phyloP scores from a whole-genome alignment of 768 basidiomycete genomes.

The Calocybe cyanea region DNA sequence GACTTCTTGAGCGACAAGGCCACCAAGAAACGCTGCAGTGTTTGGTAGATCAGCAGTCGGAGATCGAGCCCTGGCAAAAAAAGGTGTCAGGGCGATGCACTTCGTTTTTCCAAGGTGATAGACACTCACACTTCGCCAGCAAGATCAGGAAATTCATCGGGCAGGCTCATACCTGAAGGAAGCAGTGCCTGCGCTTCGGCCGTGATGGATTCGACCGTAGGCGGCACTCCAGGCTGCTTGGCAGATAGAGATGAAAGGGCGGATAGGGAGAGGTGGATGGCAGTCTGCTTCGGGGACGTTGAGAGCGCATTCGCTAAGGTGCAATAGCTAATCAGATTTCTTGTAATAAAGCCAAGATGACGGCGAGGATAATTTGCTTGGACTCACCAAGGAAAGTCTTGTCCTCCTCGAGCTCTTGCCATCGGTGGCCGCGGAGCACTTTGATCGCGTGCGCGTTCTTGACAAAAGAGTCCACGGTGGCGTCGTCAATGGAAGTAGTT shows the following conservation, averaged over 20 bases:
- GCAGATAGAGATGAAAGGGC: slow-evolving; percentile 41
- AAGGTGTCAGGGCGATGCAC: too few relatives aligned
- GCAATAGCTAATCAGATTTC: slow-evolving; percentile 3
- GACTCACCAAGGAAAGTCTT: slow-evolving; percentile 38
- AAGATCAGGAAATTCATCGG: slow-evolving; percentile 53
- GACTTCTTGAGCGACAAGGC: slow-evolving; percentile 90
- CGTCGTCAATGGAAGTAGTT: slow-evolving; percentile 42
- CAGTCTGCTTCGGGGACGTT: slow-evolving; percentile 48
- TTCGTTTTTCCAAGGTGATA: too few relatives aligned
- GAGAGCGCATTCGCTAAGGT: slow-evolving; percentile 38
- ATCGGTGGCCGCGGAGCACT: slow-evolving; percentile 59
- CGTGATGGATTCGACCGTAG: slow-evolving; percentile 50
- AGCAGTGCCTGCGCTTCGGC: slow-evolving; percentile 47
- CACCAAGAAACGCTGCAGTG: slow-evolving; percentile 90
- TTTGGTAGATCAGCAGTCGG: slow-evolving; percentile 88
- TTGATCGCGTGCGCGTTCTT: slow-evolving; percentile 77
- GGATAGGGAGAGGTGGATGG: slow-evolving; percentile 72
- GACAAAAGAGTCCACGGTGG: slow-evolving; percentile 65
- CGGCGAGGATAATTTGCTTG: neutral
- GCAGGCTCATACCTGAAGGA: slow-evolving; percentile 45
- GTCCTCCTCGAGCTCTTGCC: slow-evolving; percentile 54
- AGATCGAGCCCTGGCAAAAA: slow-evolving; percentile 59
- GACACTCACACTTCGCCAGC: slow-evolving; percentile 88
- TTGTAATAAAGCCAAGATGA: too few relatives aligned
- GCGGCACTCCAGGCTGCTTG: slow-evolving; percentile 26